Percentiles rank a stretch among this genome's conserved stretches.
phyloP scores from a whole-genome alignment of 2,329 filamentous ascomycete species.

The Lomentospora prolificans region DNA sequence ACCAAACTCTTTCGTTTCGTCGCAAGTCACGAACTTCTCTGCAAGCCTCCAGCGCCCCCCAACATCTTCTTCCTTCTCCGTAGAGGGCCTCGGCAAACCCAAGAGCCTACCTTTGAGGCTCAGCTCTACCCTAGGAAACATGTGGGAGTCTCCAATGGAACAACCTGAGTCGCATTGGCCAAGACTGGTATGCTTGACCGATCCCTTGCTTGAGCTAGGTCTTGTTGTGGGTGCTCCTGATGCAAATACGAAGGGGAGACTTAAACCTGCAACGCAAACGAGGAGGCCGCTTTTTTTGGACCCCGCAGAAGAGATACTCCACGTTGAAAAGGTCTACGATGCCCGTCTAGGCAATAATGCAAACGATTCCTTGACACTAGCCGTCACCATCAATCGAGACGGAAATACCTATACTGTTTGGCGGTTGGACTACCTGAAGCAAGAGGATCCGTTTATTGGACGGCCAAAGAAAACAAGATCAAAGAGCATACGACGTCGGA shows the following conservation, averaged over 20 bases:
- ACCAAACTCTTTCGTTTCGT: conserved; percentile 73
- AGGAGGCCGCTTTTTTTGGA: conserved; percentile 52
- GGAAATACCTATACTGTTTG: conserved; percentile 74
- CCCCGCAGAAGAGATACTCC: conserved; percentile 71
- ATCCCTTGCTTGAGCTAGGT: conserved; percentile 78
- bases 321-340: conserved; percentile 61
- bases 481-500: conserved; percentile 42
- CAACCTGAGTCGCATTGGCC: conserved; percentile 54
- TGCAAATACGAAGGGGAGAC: conserved; percentile 19
- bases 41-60: conserved; percentile 23
- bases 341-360: conserved; percentile 29
- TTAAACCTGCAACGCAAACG: conserved; percentile 21
- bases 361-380: conserved; percentile 53
- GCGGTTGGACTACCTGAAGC: conserved; percentile 68
- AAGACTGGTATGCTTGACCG: conserved; percentile 71
- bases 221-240: conserved; percentile 59
- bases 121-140: conserved; percentile 44
- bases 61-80: conserved; percentile 34
- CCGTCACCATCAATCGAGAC: conserved; percentile 72
- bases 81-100: conserved; percentile 44
- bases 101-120: conserved; percentile 43
- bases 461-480: conserved; percentile 34
- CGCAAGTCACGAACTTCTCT: conserved; percentile 39
- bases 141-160: conserved; percentile 46
- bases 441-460: conserved; percentile 47